Conservation (phyloP, 2,329 filamentous ascomycete genomes). For the Neofusicoccum umdonicola region DNA sequence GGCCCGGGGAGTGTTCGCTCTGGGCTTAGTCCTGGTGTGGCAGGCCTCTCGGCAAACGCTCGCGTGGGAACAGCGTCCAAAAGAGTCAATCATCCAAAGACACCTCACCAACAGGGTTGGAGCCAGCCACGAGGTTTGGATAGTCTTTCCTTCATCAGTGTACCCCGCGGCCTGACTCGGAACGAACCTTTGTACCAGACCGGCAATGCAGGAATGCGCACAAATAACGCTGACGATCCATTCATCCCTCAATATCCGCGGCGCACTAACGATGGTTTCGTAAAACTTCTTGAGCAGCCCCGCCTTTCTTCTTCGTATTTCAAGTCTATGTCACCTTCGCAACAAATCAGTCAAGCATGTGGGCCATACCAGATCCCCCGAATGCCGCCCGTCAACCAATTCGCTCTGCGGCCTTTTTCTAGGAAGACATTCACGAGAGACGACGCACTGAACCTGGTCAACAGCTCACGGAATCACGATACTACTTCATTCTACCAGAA, state of each 20-base stretch:
- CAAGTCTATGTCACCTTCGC: not conserved
- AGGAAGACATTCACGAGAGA: not conserved
- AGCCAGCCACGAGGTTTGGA: conserved; percentile 30
- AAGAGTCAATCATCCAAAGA: not conserved
- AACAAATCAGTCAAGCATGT: not conserved
- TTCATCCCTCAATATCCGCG: not conserved
- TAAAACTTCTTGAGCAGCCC: not conserved
- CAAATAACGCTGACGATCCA: not conserved
- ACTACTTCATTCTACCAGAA: conserved; percentile 1
- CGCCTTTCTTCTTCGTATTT: conserved; percentile 12
- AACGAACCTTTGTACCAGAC: not conserved
- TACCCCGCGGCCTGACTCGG: conserved; percentile 19
- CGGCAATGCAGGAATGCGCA: not conserved
- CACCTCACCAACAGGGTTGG: conserved; percentile 18
- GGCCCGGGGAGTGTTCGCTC: not conserved
- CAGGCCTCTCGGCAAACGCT: conserved; percentile 14
- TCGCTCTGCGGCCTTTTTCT: not conserved
- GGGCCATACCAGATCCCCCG: not conserved
- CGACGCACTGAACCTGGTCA: not conserved
- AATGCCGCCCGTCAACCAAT: not conserved
- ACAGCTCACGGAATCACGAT: not conserved
- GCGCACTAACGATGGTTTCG: not conserved
- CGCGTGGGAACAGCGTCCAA: not conserved
- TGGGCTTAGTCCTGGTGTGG: not conserved
- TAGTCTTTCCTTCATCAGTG: conserved; percentile 36